Evolutionary conservation across 345 rosid genomes (phyloP), one percentile per base, ranked within the genome.

Genomic region (Arabis hirsuta): DNA sequence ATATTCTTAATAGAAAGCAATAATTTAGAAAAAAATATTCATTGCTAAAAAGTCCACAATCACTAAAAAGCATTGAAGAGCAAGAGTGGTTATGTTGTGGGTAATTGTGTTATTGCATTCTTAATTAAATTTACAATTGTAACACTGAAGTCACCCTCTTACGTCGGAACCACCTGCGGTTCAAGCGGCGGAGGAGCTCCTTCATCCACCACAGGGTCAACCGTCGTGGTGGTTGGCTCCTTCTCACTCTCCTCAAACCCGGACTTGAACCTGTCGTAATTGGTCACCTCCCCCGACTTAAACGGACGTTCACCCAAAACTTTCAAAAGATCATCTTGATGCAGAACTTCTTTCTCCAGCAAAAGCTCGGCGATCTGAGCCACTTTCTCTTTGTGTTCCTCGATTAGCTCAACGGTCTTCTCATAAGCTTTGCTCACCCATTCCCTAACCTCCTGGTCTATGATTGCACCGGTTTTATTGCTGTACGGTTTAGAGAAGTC

Each of bases 301-400:
- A 90, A 95, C 2, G 97, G 99, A 12, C 99, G 87, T 68, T 90
- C 96, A 0, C 97, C 99, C 26, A 95, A 62, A 73, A 95, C 86
- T 42, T 76, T 78, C 36, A 79, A 10, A 54, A 95, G 70, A 75
- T 90, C 97, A 0, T 89, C 91, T 60, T 90, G 96, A 78, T 91
- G 99, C 42, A 95, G 76, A 42, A 95, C 94, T 62, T 91, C 99
- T 79, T 90, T 91, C 56, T 95, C 90, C 0, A 95, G 90, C 60
- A 95, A 69, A 52, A 91, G 77, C 79, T 91, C 96, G 0, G 99
- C 99, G 34, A 95, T 84, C 79, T 85, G 62, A 38, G 94, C 94
- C 39, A 90, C 90, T 41, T 81, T 80, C 75, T 84, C 97, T 67
- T 84, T 95, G 81, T 84, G 99, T 76, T 91, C 85, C 62, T 82